Evolutionary conservation across 192 early-diverging fungal genomes (phyloP).

Genomic region (Geranomyces variabilis): DNA sequence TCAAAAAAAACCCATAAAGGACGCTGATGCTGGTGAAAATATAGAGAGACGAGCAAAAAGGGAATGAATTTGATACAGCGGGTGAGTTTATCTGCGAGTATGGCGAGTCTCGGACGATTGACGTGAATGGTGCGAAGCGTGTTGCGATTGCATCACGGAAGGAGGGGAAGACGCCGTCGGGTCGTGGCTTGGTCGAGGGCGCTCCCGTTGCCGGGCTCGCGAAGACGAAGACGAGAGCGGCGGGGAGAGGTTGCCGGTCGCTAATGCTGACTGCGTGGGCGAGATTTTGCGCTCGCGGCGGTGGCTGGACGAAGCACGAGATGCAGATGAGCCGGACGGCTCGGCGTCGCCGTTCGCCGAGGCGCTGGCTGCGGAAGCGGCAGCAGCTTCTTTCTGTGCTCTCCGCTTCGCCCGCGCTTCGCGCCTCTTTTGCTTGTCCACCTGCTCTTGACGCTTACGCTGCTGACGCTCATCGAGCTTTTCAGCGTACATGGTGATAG

Average conservation of each 20-base stretch:
- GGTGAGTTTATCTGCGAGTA: too few species aligned
- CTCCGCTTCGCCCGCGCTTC: background rate
- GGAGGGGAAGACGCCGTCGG: too few species aligned
- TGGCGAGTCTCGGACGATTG: too few species aligned
- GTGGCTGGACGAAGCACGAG: background rate
- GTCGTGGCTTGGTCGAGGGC: too few species aligned
- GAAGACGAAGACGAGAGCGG: constrained; percentile 2
- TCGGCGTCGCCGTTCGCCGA: background rate
- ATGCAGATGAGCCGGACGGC: background rate
- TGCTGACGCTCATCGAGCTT: constrained; percentile 29
- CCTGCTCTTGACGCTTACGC: constrained; percentile 8
- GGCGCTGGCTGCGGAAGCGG: background rate
- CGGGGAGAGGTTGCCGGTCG: background rate
- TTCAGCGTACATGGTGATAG: constrained; percentile 66
- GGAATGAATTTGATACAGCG: too few species aligned
- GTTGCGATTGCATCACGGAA: too few species aligned
- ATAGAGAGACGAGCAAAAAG: too few species aligned
- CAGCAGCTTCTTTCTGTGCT: constrained; percentile 5
- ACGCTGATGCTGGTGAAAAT: too few species aligned
- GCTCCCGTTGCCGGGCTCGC: too few species aligned
- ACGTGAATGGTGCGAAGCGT: too few species aligned
- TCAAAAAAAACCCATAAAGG: too few species aligned
- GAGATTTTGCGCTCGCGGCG: background rate
- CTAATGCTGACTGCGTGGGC: background rate
- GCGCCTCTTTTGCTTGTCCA: background rate